Evolutionary conservation across 495 filamentous ascomycete genomes (phyloP), one percentile per base, ranked within the genome.

Genomic region (Ascodesmis nigricans): DNA sequence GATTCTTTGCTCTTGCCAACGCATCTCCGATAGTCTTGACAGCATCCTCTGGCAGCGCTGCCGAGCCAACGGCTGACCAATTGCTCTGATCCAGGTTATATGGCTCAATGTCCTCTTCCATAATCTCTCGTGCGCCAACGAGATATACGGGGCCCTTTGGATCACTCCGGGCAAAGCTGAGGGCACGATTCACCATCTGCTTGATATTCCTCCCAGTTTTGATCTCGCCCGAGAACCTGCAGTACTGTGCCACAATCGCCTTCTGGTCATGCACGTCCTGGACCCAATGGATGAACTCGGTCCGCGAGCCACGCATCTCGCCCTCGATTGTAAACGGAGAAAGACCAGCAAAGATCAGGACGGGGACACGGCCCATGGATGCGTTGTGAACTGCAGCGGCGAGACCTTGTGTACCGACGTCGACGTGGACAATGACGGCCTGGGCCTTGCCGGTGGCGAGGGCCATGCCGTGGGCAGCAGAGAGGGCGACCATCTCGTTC

Each of bases 401-500:
- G 2, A 82, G 63, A 10, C 81, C 83, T 55, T 95, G 84, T 0
- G 84, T 95, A 23, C 84, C 84, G 8, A 95, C 84, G 50, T 95
- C 84, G 35, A 95, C 84, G 53, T 95, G 84, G 2, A 95, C 75
- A 39, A 95, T 84, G 2, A 95, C 83, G 38, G 73, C 77, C 54
- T 95, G 84, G 0, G 81, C 78, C 40, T 80, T 71, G 33, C 71
- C 66, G 13, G 81, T 91, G 4, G 83, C 55, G 29, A 83, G 78
- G 2, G 84, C 84, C 52, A 83, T 92, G 40, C 82, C 84, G 52
- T 95, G 83, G 13, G 84, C 84, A 76, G 91, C 91, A 31, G 83
- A 92, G 41, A 95, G 70, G 31, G 84, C 84, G 3, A 95, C 84
- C 84, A 93, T 95, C 78, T 91, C 82, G 46, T 91, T 91, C 1